These are phyloP conservation scores for Hypericum androsaemum DNA, from an alignment of 345 rosid species.

Conservation along the genomic window DNA sequence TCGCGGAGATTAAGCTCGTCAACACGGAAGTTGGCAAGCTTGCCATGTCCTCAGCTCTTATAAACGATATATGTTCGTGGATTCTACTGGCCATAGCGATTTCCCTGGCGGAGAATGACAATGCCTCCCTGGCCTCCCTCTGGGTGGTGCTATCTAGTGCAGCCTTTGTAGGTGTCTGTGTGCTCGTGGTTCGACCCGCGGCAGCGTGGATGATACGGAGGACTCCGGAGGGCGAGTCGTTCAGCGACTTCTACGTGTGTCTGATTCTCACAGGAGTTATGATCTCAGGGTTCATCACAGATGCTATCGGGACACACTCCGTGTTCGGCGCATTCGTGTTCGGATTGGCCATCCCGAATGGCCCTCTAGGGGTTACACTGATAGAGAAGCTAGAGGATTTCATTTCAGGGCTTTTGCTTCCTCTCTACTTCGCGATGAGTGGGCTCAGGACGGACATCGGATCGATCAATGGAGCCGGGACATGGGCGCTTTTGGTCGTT, in stretches of 20 bases:
- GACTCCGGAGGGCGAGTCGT: conserved; percentile 37
- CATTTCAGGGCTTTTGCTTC: conserved; percentile 66
- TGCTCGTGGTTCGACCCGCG: conserved; percentile 49
- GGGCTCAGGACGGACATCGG: conserved; percentile 74
- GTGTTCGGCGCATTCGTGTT: conserved; percentile 80
- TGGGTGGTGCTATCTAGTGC: conserved; percentile 68
- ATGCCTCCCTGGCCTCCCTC: conserved; percentile 51
- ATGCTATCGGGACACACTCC: conserved; percentile 70
- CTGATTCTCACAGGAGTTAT: conserved; percentile 63
- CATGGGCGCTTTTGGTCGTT: conserved; percentile 65
- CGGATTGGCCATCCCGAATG: conserved; percentile 73
- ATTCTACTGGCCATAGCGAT: conserved; percentile 68
- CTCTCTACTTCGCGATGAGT: conserved; percentile 85
- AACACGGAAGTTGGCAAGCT: conserved; percentile 61
- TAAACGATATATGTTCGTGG: conserved; percentile 88
- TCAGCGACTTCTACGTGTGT: conserved; percentile 63
- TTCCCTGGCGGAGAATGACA: conserved; percentile 59
- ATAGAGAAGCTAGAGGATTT: conserved; percentile 81
- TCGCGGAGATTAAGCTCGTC: conserved; percentile 76
- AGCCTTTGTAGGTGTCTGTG: conserved; percentile 57
- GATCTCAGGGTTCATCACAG: conserved; percentile 65
- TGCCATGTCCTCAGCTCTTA: conserved; percentile 91
- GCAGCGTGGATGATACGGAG: conserved; percentile 62
- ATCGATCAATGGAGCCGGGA: conserved; percentile 37
- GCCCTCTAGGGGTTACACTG: conserved; percentile 60